Evolutionary conservation across 495 filamentous ascomycete genomes (phyloP), one percentile per base, ranked within the genome.

Genomic region (Talaromyces proteolyticus): DNA sequence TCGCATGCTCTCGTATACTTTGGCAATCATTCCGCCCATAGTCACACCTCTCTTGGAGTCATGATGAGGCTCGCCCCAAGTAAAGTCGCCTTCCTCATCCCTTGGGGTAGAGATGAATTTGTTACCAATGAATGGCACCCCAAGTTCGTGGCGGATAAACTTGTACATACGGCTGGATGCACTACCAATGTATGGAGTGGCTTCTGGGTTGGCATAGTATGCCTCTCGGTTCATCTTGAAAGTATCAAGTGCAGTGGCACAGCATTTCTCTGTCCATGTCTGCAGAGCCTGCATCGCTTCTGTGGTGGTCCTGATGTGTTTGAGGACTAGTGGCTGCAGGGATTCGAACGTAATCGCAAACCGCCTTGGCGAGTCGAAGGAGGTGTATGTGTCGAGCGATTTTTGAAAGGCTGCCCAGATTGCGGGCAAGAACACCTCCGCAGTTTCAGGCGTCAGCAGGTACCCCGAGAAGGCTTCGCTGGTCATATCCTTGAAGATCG

Each of bases 141-240:
- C 36, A 4, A 63, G 50, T 2, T 24, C 47, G 4, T 55, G 44
- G 14, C 57, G 60, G 10, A 61, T 52, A 24, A 53, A 55, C 7
- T 16, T 21, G 47, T 63, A 63, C 3, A 61, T 20, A 1, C 38
- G 53, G 8, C 20, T 19, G 29, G 58, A 58, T 14, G 58, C 50
- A 17, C 23, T 26, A 45, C 60, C 40, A 22, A 42, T 42, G 20
- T 42, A 42, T 22, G 17, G 17, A 19, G 40, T 18, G 17, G 40
- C 4, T 7, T 18, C 20, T 22, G 17, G 40, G 17, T 42, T 18
- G 17, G 40, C 17, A 42, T 19, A 42, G 40, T 19, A 42, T 42
- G 17, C 20, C 40, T 19, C 40, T 18, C 40, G 40, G 40, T 19
- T 42, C 17, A 18, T 18, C 17, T 22, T 22, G 20, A 19, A 42